Evolutionary conservation across 1,284 basidiomycete genomes (phyloP), one percentile per base, ranked within the genome.

Genomic region (Moesziomyces sp.): DNA sequence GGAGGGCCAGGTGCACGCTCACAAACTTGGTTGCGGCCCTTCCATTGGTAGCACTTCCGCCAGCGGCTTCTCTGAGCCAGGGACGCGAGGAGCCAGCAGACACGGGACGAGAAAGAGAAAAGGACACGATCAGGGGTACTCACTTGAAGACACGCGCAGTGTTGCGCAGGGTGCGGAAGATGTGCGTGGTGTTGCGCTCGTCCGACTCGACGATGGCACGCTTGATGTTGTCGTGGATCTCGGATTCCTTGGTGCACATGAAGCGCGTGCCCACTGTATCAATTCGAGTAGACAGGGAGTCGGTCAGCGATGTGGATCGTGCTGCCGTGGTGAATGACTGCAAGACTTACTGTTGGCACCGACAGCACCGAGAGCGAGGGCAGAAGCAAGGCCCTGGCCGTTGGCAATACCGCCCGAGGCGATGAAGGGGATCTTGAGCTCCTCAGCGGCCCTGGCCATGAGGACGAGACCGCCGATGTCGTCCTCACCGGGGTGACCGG

Each of bases 401-500:
- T 85, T 85, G 18, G 83, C 85, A 59, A 86, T 84, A 18, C 82
- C 94, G 26, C 94, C 94, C 3, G 93, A 95, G 0, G 94, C 93
- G 72, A 97, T 90, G 84, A 90, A 97, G 5, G 94, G 94, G 48
- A 92, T 87, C 55, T 89, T 89, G 61, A 97, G 86, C 78, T 95
- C 92, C 79, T 93, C 89, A 2, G 91, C 92, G 1, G 95, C 93
- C 55, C 93, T 89, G 3, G 94, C 94, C 77, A 94, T 92, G 84
- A 97, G 85, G 5, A 97, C 91, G n/a, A 97, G 82, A 6, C 92
- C 93, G 11, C 93, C 93, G 38, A 97, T 92, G 84, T 97, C 95
- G 59, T 97, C 92, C 83, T 97, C 95, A 67, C 94, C 94, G 6
- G 94, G 94, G 84, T 97, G 93, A 30, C 94, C 94, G 42, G 93